Evolutionary conservation across 108 stramenopile species (phyloP), one percentile per base, ranked within the genome.

Genomic region (Craspedostauros australis): DNA sequence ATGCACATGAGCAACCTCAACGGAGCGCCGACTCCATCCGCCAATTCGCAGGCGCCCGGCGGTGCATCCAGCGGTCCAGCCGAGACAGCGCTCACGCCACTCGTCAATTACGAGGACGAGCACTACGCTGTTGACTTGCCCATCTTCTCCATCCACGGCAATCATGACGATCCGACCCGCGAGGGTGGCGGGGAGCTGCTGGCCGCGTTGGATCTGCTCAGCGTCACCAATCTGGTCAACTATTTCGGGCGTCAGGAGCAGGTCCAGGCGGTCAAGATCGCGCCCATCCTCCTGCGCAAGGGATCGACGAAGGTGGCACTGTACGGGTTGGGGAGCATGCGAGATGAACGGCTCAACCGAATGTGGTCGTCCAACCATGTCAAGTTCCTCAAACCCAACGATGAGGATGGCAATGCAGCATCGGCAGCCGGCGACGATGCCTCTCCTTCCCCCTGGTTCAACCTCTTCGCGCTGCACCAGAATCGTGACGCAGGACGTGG

Each of bases 121-220:
- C 73, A 65, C 55, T 84, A 79, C 50, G 84, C 86, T 24, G 93
- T 97, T 9, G 72, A 93, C 53, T 72, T 98, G 28, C 96, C 98
- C n/a, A 78, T 99, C 37, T 97, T 99, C 54, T 49, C 82, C 60
- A 96, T 99, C 51, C 96, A 98, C 57, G 98, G 98, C 12, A 99
- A 99, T 73, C 98, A 99, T 32, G 98, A 98, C 50, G 94, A 96
- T 68, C 96, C 98, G 6, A 85, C 84, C 27, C 70, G 93, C 6
- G 88, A 95, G 16, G 88, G 78, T 2, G 68, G 68, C 0, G 55
- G 58, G 24, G 78, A 88, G 53, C 66, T 95, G 37, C 80, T 96
- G 25, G 81, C 92, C 14, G 93, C 96, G 2, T 62, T 97, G 16
- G 96, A 99, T 66, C 52, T 98, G 25, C 73, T 99, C 45, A 53